Evolutionary conservation across 257 asterid species (phyloP), one percentile per base, ranked within the genome.

Genomic region (Anisodus tanguticus): DNA sequence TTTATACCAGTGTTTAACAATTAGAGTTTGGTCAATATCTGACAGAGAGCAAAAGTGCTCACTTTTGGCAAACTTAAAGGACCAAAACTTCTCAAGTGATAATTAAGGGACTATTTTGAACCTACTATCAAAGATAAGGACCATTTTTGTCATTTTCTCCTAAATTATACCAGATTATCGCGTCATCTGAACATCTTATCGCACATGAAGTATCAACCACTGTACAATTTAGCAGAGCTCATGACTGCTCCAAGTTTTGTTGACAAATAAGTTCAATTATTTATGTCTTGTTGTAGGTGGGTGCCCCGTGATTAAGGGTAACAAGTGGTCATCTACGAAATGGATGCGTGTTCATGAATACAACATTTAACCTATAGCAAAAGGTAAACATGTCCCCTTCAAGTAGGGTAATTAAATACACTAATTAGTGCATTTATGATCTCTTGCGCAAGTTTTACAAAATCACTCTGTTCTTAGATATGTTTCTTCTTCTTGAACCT

Each of bases 291-390:
- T 37, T 79, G 70, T 81, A 90, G 92, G 91, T 66, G 88, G 92
- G 19, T 90, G 92, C 83, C 87, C 91, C 3, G 92, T 90, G 47
- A 86, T 90, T 57, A 86, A 76, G 63, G 92, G 92, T 60, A 88
- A 88, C 87, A 90, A 90, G 87, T 90, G 92, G 92, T 86, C 89
- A 62, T 86, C 86, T 80, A 90, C 92, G 26, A 90, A 90, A 63
- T 90, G 92, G 92, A 54, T 90, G 91, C 88, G 85, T 58, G 83
- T 86, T 66, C 87, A 79, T 16, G 87, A 86, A 74, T 89, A 89
- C 80, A 84, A 82, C 55, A 83, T 60, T 66, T 89, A 89, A 51
- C 54, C 64, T 84, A 81, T 67, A 7, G 12, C 54, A 37, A 6
- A 54, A 31, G 85, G 85, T 82, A 67, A 49, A 16, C 2, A 31